These are phyloP conservation scores for Sporothrix phasma DNA, from an alignment of 2,329 filamentous ascomycete genomes.

Conservation along the genomic window DNA sequence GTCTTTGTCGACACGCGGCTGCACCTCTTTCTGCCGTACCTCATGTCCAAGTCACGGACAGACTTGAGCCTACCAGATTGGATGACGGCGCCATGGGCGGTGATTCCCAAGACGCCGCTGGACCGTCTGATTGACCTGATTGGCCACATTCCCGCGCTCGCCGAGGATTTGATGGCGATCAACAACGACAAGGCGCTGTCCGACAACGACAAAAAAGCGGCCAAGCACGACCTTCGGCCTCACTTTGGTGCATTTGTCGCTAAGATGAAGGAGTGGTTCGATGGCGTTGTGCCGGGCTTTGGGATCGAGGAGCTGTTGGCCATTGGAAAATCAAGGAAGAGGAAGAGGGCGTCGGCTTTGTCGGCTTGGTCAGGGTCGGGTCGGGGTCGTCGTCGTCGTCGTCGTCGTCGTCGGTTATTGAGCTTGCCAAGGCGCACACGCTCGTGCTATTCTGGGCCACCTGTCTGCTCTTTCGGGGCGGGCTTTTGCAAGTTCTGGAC, in stretches of 20 bases:
- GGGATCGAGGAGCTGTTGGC: background rate
- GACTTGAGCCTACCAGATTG: background rate
- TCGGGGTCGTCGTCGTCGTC: too few relatives aligned
- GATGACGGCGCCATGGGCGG: background rate
- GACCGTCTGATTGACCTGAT: conserved; percentile 1
- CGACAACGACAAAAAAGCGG: background rate
- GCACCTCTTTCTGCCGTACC: background rate
- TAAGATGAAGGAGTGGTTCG: background rate
- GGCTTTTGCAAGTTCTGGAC: background rate
- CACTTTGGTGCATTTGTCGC: background rate
- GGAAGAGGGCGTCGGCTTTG: background rate
- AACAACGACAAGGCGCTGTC: background rate
- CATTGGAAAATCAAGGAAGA: background rate
- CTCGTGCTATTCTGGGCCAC: conserved; percentile 4
- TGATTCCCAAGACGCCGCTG: background rate
- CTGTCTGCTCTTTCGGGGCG: background rate
- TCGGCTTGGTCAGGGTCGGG: too few relatives aligned
- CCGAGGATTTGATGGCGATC: background rate
- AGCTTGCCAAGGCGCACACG: background rate
- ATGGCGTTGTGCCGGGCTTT: background rate
- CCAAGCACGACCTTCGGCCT: background rate
- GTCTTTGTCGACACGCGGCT: background rate
- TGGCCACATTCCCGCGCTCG: background rate
- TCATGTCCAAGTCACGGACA: background rate
- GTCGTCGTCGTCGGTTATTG: background rate